Base-by-base conservation (phyloP, 192 early-diverging fungal species). In the Spizellomyces punctatus region DNA sequence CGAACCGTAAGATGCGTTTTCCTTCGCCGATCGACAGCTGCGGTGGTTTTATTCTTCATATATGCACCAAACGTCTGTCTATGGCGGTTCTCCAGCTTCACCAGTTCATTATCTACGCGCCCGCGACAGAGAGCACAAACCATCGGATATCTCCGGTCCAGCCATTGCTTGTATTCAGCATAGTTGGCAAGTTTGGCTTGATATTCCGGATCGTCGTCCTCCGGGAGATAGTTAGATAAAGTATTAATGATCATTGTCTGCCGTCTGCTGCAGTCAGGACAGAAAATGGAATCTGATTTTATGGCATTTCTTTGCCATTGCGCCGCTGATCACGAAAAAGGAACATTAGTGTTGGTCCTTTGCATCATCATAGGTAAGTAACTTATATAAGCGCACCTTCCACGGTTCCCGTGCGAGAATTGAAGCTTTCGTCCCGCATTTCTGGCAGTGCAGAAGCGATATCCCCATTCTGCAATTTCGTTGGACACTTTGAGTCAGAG, bases 131-230 rank as follows among this genome's bases (percentile, higher is more conserved):
- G 43, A n/a, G 21, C 41, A 57, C 68, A 70, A 12, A 48, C 68
- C 7, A 46, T 16, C 10, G 68, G 68, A 48, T 70, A 70, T 48
- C 58, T 56, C 14, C 16, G 7, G 6, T 60, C 55, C n/a, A 70
- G 46, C 48, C 47, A 70, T 17, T 42, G 8, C 43, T 48, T 59
- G 46, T 61, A 22, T 43, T 62, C 27, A 10, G 5, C 19, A 22
- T 58, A 58, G 12, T 58, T 43, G 9, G 57, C 68, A 17, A 62
- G 44, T 42, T 62, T 59, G 7, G 5, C 41, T 46, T 58, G 58
- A 19, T 42, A 59, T 19, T 70, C 58, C 17, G 57, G 58, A 42
- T 70, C 68, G 58, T 70, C 57, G 8, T 70, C 68, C 16, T 70
- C 68, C 8, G 68, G 68, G 14, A 70, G 68, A 45, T 61, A 70